Base-by-base conservation (phyloP, 805 yeast genomes). In the Maudiozyma turicensis region DNA sequence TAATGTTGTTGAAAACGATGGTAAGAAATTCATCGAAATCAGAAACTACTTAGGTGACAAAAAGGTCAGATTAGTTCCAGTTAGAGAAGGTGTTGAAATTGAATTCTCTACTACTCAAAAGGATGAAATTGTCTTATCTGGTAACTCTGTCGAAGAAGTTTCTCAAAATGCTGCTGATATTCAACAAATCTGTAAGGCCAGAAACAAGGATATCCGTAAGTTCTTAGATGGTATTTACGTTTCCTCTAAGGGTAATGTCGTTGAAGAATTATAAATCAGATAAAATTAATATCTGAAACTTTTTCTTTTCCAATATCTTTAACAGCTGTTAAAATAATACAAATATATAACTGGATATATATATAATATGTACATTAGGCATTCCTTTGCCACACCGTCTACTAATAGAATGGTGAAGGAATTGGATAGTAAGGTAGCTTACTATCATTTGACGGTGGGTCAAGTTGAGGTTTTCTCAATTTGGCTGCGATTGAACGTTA, bases 121-220 rank as follows among this genome's bases (percentile, higher is more conserved):
- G 84, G 99, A 93, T 74, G 99, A 93, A 81, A 79, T 93, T 66
- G 74, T 86, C 62, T 78, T 93, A 66, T 71, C 81, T 59, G 99
- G 99, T 77, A 59, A 59, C 61, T 60, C 65, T 42, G 61, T 60
- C 75, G 99, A 91, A 78, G 86, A 82, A 69, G 99, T 91, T 64
- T 93, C 98, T 59, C 99, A 91, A 79, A 86, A 89, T 70, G 93
- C 95, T 75, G 99, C 99, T 69, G 96, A 89, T 72, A 81, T 93
- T 68, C 96, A 91, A 77, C 98, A 91, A 80, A 81, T 81, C 75
- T 89, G 97, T 82, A 83, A 95, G 75, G 98, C 89, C 72, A 86
- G 96, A 82, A 91, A 91, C 93, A 93, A 93, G 91, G 99, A 91
- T 93, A 91, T 93, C 90, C 87, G 99, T 80, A 91, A 91, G 83